Evolutionary conservation across 2,329 filamentous ascomycete species (phyloP).

Genomic region (Stylonectria norvegica): DNA sequence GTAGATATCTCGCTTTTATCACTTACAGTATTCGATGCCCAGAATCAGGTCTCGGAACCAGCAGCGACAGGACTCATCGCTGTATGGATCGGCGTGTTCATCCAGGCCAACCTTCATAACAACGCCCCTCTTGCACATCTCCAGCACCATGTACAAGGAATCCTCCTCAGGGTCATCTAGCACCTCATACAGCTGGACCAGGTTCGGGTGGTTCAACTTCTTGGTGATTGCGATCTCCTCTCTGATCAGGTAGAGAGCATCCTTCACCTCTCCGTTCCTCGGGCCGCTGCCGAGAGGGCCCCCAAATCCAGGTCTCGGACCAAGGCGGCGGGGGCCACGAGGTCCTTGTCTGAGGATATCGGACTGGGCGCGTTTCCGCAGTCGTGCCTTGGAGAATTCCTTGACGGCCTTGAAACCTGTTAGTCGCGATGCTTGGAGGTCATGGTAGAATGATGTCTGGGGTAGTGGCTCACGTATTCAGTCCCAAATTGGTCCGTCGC

Average conservation of each 20-base stretch:
- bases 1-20: no score
- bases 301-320: slow-evolving; percentile 21
- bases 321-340: slow-evolving; percentile 30
- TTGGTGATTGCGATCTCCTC: slow-evolving; percentile 99
- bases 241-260: slow-evolving; percentile 80
- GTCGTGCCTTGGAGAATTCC: slow-evolving; percentile 89
- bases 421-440: neutral
- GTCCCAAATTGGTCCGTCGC: slow-evolving; percentile 85
- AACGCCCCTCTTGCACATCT: slow-evolving; percentile 98
- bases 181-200: slow-evolving; percentile 92
- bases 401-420: slow-evolving; percentile 76
- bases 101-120: slow-evolving; percentile 94
- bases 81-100: slow-evolving; percentile 76
- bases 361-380: slow-evolving; percentile 87
- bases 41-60: slow-evolving; percentile 96
- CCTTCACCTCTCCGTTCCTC: slow-evolving; percentile 56
- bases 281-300: slow-evolving; percentile 25
- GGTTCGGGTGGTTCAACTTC: slow-evolving; percentile 89
- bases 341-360: slow-evolving; percentile 65
- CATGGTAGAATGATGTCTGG: neutral
- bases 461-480: slow-evolving; percentile 73
- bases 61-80: slow-evolving; percentile 74
- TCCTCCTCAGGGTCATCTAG: slow-evolving; percentile 94
- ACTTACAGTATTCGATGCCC: slow-evolving; percentile 86
- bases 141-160: slow-evolving; percentile 96